phyloP scores from a whole-genome alignment of 2,329 filamentous ascomycete species.

The Alternaria sp. region DNA sequence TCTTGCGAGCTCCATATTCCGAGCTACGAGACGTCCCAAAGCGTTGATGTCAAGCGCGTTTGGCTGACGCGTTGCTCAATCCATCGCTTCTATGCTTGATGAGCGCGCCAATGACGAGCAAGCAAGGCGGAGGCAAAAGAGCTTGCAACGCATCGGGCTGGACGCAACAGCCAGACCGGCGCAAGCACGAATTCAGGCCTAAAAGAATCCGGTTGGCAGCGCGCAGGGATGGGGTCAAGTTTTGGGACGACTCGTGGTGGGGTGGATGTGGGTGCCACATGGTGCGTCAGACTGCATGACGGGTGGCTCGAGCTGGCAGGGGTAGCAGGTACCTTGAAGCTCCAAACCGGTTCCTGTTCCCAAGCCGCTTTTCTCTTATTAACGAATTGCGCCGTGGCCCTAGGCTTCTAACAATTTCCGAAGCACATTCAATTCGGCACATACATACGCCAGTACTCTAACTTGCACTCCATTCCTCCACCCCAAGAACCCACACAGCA shows the following conservation, averaged over 20 bases:
- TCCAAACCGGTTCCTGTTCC: slow-evolving; percentile 50
- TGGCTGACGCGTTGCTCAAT: slow-evolving; percentile 14
- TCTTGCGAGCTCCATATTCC: neutral
- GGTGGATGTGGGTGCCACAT: slow-evolving; percentile 38
- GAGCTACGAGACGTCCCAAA: slow-evolving; percentile 2
- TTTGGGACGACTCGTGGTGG: slow-evolving; percentile 38
- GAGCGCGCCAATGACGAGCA: slow-evolving; percentile 8
- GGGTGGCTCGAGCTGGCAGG: slow-evolving; percentile 48
- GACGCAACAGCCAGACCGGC: neutral
- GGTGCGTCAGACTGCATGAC: slow-evolving; percentile 51
- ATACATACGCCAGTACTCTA: slow-evolving; percentile 9
- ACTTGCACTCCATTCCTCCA: slow-evolving; percentile 11
- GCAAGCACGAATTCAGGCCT: neutral
- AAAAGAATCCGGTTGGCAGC: slow-evolving; percentile 2
- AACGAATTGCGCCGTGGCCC: slow-evolving; percentile 40
- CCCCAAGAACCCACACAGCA: slow-evolving; percentile 19
- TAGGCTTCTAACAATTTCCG: slow-evolving; percentile 25
- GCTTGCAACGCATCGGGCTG: slow-evolving; percentile 12
- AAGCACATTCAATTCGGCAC: slow-evolving; percentile 26
- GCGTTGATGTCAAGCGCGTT: slow-evolving; percentile 15
- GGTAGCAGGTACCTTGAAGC: slow-evolving; percentile 37
- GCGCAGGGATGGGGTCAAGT: slow-evolving; percentile 44
- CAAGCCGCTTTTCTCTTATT: slow-evolving; percentile 41
- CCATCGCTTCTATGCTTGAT: neutral
- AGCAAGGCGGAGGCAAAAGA: slow-evolving; percentile 4